Base-by-base conservation (phyloP, 176 grass and related monocot species). In the Carex kokanica region DNA sequence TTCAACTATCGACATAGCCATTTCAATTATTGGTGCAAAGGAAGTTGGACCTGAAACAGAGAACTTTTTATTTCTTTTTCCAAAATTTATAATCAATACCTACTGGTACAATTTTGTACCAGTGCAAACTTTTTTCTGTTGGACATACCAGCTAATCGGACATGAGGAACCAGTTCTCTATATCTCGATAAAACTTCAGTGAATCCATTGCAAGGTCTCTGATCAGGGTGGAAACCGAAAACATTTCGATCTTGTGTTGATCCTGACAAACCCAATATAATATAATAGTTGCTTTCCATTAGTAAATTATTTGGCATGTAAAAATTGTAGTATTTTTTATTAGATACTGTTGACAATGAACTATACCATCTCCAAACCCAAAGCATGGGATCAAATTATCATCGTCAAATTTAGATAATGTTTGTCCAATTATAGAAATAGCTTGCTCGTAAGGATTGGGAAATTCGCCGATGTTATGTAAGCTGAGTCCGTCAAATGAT, bases 21-120 rank as follows among this genome's bases (percentile, higher is more conserved):
- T 87, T 51, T 87, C 85, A 82, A 87, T 87, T 57, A 87, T 82
- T 32, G 85, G 85, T 36, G 85, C 85, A 31, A 87, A 87, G 29
- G 85, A 87, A 58, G 85, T 87, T 16, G 84, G 66, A 41, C 66
- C 66, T 70, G 36, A 40, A 41, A 43, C 66, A 70, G 6, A 43
- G 1, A n/a, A n/a, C 20, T 68, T 68, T 25, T 29, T 64, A 11
- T 8, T n/a, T 41, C 12, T 24, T 62, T 43, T 25, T 24, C 25
- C 9, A 25, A 24, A 69, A 15, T 69, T 41, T 69, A 40, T 40
- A 69, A 3, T 6, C 34, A 69, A 69, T 40, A 13, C 31, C 17
- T 40, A 68, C 45, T 12, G 45, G 45, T 49, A 49, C 45, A 49
- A 17, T 11, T 23, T n/a, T 34, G 17, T 10, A 17, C 13, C 7